These are phyloP conservation scores for Apiospora sp. DNA, from an alignment of 2,329 filamentous ascomycete genomes.

Conservation along the genomic window DNA sequence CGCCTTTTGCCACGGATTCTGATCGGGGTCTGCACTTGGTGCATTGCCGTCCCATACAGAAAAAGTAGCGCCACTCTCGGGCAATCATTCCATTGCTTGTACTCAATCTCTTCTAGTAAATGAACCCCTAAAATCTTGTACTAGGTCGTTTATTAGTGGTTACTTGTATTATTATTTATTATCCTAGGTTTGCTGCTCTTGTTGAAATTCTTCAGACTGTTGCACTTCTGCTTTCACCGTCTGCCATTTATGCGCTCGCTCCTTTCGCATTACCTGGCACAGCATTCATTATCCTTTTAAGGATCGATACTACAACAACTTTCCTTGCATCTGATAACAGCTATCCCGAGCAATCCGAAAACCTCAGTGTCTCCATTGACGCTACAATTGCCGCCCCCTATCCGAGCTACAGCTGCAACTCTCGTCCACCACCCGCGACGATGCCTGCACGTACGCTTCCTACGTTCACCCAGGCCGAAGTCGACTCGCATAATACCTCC, in stretches of 20 bases:
- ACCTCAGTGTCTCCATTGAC: not conserved
- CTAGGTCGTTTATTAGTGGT: slow-evolving; percentile 16
- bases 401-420: not conserved
- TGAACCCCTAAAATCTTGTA: slow-evolving; percentile 27
- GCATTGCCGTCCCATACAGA: not conserved
- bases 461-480: slow-evolving; percentile 80
- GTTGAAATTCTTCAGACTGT: slow-evolving; percentile 10
- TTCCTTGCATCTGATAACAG: not conserved
- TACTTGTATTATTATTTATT: slow-evolving; percentile 13
- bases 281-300: slow-evolving; percentile 2
- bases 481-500: slow-evolving; percentile 79
- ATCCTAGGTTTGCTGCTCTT: not conserved
- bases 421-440: slow-evolving; percentile 34
- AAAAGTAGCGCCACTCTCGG: slow-evolving; percentile 10
- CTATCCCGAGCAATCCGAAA: not conserved
- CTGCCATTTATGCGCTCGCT: slow-evolving; percentile 11
- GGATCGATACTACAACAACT: not conserved
- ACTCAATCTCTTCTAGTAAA: slow-evolving; percentile 22
- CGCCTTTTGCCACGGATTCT: slow-evolving; percentile 22
- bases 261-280: slow-evolving; percentile 3
- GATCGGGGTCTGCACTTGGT: slow-evolving; percentile 17
- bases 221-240: slow-evolving; percentile 4
- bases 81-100: slow-evolving; percentile 15
- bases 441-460: slow-evolving; percentile 88
- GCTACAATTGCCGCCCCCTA: not conserved